Conservation (phyloP, 331 rosid species). For the Rosa hybrid region DNA sequence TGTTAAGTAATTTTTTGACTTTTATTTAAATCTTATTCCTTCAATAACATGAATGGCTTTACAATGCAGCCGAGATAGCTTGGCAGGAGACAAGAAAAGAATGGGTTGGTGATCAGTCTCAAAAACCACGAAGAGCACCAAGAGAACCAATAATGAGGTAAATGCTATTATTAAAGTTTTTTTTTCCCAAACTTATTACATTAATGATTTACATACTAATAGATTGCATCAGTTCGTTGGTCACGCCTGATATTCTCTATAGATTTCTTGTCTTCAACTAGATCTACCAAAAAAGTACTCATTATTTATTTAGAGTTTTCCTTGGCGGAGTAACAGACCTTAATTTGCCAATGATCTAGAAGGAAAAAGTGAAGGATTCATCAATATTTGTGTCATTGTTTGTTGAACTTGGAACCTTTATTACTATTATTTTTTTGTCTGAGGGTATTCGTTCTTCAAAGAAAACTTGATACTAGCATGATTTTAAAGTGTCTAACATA, state of each 20-base stretch:
- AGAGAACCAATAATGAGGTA: slow-evolving; percentile 70
- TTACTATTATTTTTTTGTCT: neutral
- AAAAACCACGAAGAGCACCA: slow-evolving; percentile 37
- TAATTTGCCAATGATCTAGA: neutral
- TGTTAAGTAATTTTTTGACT: neutral
- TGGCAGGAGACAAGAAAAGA: slow-evolving; percentile 65
- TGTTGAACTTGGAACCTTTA: neutral
- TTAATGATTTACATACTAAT: neutral
- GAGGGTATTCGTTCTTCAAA: neutral
- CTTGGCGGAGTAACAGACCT: neutral
- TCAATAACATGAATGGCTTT: neutral
- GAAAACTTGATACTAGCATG: neutral
- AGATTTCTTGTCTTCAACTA: neutral
- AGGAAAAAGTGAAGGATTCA: slow-evolving; percentile 2
- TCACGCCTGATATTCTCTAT: neutral
- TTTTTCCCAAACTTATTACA: neutral
- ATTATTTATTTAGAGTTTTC: neutral
- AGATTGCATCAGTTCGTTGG: neutral
- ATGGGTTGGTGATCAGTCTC: slow-evolving; percentile 62
- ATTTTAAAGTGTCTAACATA: neutral
- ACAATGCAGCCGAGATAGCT: slow-evolving; percentile 63
- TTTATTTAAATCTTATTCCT: neutral
- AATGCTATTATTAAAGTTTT: slow-evolving; percentile 9
- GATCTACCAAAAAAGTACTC: neutral
- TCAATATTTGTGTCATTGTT: neutral